These are phyloP conservation scores for Globisporangium cystogenes DNA, from an alignment of 352 stramenopile species.

Conservation along the genomic window DNA sequence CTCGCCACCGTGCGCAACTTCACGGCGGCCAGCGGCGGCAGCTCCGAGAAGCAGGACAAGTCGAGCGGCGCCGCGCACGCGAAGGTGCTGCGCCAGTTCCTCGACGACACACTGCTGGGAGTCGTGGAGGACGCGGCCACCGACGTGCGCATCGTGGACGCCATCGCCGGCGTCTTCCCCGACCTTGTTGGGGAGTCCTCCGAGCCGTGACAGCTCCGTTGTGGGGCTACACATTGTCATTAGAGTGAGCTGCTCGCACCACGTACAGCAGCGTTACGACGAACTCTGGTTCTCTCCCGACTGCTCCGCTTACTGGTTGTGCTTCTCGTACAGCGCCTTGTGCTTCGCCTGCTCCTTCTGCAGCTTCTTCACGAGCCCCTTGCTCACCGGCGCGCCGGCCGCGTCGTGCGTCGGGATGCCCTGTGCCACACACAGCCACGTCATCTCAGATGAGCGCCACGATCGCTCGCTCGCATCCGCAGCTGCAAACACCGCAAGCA, in stretches of 20 bases:
- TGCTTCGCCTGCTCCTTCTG: conserved; percentile 97
- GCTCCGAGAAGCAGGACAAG: background rate
- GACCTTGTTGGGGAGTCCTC: conserved; percentile 6
- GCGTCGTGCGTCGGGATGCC: conserved; percentile 94
- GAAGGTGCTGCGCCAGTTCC: conserved; percentile 25
- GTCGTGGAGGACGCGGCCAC: conserved; percentile 21
- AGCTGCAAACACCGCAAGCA: background rate
- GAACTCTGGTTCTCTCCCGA: too few relatives aligned
- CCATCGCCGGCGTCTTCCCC: conserved; percentile 25
- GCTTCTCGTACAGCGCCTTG: conserved; percentile 86
- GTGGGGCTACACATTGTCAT: background rate
- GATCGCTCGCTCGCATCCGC: background rate
- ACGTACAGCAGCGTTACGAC: too few relatives aligned
- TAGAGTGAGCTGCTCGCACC: background rate
- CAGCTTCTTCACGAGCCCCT: conserved; percentile 97
- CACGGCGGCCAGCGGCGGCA: conserved; percentile 5
- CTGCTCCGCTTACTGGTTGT: conserved; percentile 23
- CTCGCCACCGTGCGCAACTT: conserved; percentile 26
- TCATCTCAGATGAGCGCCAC: background rate
- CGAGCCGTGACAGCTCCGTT: background rate
- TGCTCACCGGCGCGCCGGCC: conserved; percentile 91
- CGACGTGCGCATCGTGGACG: conserved; percentile 33
- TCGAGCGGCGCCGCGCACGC: conserved; percentile 20
- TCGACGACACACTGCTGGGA: conserved; percentile 21
- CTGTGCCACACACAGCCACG: conserved; percentile 14